Percentiles rank a stretch among this genome's conserved stretches.
Evolutionary conservation across 2,329 filamentous ascomycete genomes (phyloP).

Genomic region (Pyricularia pennisetigena): DNA sequence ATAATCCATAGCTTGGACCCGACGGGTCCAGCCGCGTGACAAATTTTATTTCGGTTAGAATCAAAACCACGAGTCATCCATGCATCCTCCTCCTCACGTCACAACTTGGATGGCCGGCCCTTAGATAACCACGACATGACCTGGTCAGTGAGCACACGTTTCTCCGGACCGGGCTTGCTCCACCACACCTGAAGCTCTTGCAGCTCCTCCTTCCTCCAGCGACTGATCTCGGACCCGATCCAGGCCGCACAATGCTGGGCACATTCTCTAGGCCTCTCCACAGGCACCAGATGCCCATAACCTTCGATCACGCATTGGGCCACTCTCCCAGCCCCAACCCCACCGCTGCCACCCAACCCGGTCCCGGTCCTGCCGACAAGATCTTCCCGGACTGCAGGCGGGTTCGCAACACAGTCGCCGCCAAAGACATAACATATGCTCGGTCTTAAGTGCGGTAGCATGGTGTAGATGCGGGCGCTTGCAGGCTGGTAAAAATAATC

Average conservation of each 20-base stretch:
- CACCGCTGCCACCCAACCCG: conserved; percentile 59
- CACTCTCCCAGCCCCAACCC: conserved; percentile 55
- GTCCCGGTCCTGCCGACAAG: conserved; percentile 56
- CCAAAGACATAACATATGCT: conserved; percentile 63
- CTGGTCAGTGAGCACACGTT: conserved; percentile 44
- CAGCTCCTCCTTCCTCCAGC: conserved; percentile 47
- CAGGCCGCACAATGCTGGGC: conserved; percentile 52
- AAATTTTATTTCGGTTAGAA: neutral
- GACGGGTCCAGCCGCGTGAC: neutral
- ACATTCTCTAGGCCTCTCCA: conserved; percentile 63
- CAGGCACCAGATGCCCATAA: conserved; percentile 71
- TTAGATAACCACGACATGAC: conserved; percentile 23
- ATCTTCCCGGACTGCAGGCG: conserved; percentile 35
- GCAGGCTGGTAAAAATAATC: conserved; percentile 59
- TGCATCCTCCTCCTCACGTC: too few species aligned
- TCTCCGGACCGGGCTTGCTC: conserved; percentile 39
- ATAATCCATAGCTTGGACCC: neutral
- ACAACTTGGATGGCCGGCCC: neutral
- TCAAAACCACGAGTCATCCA: neutral
- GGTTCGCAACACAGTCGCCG: conserved; percentile 44
- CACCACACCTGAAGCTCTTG: conserved; percentile 42
- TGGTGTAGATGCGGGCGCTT: conserved; percentile 40
- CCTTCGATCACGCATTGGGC: conserved; percentile 52
- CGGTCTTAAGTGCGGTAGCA: conserved; percentile 52
- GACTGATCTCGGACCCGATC: conserved; percentile 42